These are phyloP conservation scores for Erodium moschatum DNA, from an alignment of 441 rosid genomes.

Conservation along the genomic window DNA sequence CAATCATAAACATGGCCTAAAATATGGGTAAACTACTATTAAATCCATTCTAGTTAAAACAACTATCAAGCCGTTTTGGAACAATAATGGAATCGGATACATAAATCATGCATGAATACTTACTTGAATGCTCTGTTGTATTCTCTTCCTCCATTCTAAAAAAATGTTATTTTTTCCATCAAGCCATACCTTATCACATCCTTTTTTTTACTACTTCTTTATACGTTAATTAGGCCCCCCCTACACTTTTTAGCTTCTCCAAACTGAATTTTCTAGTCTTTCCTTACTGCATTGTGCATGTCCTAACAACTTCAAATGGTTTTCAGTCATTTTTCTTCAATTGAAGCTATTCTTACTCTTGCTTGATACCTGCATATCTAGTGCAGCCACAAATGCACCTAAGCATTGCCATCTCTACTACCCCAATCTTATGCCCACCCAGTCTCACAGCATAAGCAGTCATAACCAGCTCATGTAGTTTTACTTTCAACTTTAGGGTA, in stretches of 20 bases:
- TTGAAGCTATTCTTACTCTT: no score
- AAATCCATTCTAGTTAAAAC: no score
- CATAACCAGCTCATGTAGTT: neutral
- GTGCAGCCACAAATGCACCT: neutral
- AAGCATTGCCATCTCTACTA: neutral
- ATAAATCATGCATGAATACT: neutral
- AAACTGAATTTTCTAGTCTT: neutral
- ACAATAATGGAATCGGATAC: neutral
- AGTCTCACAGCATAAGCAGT: no score
- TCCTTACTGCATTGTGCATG: neutral
- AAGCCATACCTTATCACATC: neutral
- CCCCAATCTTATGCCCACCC: neutral
- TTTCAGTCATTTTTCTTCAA: no score
- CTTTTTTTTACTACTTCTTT: neutral
- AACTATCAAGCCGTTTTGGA: neutral
- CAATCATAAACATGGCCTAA: neutral
- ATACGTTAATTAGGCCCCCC: no score
- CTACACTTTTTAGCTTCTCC: no score
- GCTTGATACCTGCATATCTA: no score
- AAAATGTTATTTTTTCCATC: neutral
- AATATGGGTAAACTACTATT: neutral
- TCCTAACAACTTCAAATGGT: no score
- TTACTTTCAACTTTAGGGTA: neutral
- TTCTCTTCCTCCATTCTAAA: neutral
- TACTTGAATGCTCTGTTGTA: neutral